Base-by-base conservation (phyloP, 768 basidiomycete species). In the Lactarius pseudohatsudake region DNA sequence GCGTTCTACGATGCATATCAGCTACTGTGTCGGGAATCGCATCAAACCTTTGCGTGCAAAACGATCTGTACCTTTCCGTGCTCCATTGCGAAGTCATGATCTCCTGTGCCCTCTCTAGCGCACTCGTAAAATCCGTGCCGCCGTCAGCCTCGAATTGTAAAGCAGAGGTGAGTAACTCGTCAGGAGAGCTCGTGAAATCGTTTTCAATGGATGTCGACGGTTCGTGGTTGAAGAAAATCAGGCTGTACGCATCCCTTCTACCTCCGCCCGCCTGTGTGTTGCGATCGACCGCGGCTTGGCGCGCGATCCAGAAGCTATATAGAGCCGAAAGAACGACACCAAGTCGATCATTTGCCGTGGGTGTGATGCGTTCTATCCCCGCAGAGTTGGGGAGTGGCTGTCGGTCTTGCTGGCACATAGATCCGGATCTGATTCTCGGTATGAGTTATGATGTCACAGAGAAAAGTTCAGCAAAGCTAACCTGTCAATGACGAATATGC, bases 271-370 rank as follows among this genome's bases (percentile, higher is more conserved):
- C 73, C 54, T 74, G 73, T 18, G 43, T 61, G 11, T 57, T 73
- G 32, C 64, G 59, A 18, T 62, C 71, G 16, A 79, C 60, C 3
- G 81, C 80, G 26, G 79, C 73, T 18, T 79, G 77, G 2, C 86
- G 80, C 0, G 86, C 81, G 13, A 74, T 64, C 86, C 86, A 87
- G 71, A 87, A 87, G 15, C 76, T 76, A 61, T 84, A 72, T 10
- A 87, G 70, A 0, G 86, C 81, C 0, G 84, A 82, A 55, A 82
- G 82, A 0, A 86, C 86, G 0, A 84, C 84, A 1, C 86, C 86
- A n/a, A 85, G 77, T 28, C 86, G 74, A 66, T 87, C 81, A 65
- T 84, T 74, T 54, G 76, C 74, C 0, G 63, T 69, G 10, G 72
- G 74, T 3, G 68, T 60, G 56, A 85, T 84, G 38, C 71, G 73